Conservation (phyloP, 208 protist species). For the Novymonas esmeraldas region DNA sequence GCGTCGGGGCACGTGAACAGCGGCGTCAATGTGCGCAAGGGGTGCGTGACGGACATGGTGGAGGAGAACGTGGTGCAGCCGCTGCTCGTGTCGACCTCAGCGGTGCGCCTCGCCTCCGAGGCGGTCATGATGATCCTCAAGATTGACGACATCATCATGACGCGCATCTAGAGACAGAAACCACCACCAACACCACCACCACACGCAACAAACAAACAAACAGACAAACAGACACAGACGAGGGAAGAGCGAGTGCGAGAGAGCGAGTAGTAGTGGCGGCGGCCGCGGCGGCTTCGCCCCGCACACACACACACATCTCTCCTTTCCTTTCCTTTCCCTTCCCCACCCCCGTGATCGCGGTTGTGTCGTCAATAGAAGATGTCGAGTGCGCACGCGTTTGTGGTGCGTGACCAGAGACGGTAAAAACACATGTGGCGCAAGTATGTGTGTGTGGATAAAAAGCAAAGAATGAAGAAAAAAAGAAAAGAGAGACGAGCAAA, state of each 20-base stretch:
- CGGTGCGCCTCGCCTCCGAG: conserved; percentile 98
- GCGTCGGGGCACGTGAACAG: conserved; percentile 85
- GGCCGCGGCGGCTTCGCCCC: too few species aligned
- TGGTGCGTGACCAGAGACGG: too few species aligned
- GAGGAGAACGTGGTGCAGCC: conserved; percentile 99
- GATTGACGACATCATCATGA: conserved; percentile 92
- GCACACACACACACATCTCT: too few species aligned
- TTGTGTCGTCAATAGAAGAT: too few species aligned
- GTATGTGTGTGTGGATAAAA: neutral
- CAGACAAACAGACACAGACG: neutral
- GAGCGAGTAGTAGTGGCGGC: too few species aligned
- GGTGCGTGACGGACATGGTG: conserved; percentile 97
- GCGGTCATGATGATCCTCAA: conserved; percentile 99
- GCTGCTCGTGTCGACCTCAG: conserved; percentile 95
- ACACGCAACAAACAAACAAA: too few species aligned
- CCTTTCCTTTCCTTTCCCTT: too few species aligned
- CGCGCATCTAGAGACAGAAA: conserved; percentile 46
- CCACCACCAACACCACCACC: too few species aligned
- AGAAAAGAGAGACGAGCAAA: neutral
- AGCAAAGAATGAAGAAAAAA: neutral
- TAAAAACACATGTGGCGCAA: too few species aligned
- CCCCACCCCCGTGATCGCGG: too few species aligned
- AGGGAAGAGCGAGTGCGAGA: too few species aligned
- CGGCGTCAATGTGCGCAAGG: conserved; percentile 97
- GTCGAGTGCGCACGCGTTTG: too few species aligned